Base-by-base conservation (phyloP, 1,139 yeast genomes). In the Zygosaccharomyces sapae region DNA sequence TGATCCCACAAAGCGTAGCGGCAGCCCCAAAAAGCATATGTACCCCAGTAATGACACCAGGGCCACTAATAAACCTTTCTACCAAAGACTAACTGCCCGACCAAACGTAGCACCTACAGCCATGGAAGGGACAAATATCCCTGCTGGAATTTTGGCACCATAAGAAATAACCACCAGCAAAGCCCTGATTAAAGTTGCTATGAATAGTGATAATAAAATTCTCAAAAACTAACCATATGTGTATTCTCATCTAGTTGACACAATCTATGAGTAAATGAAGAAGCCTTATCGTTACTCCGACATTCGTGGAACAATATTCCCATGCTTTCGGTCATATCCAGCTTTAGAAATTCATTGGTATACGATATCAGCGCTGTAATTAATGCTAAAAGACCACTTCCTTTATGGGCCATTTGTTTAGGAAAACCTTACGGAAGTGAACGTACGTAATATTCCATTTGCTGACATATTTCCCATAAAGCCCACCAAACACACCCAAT, bases 301-400 rank as follows among this genome's bases (percentile, higher is more conserved):
- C 98, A 94, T 63, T 89, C 95, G 59, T 83, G 87, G 66, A 94
- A 94, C 35, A 94, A 69, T 7, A 84, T 70, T 59, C 88, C 92
- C 97, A 94, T 92, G 13, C 89, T 77, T 62, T 90, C 95, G 0
- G 98, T 89, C 98, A 94, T 92, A 63, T 94, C 98, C 20, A 86
- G 69, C 47, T 81, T 74, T 50, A 92, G 72, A 61, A 84, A 92
- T 55, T 81, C 83, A 65, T 88, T 92, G 65, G 86, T 87, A 64
- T 88, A 94, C 41, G 95, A 84, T 38, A 92, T 70, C 12, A 80
- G 63, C 0, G 96, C 85, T 0, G 97, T 87, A 10, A 88, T 64
- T 0, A 79, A 57, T 0, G 96, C 80, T 42, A 94, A 67, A 78
- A 50, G 1, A 82, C 67, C 1, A 88, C 94, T 65, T 94, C 99